These are phyloP conservation scores for Phaeotremella skinneri DNA, from an alignment of 768 basidiomycete species.

Conservation along the genomic window DNA sequence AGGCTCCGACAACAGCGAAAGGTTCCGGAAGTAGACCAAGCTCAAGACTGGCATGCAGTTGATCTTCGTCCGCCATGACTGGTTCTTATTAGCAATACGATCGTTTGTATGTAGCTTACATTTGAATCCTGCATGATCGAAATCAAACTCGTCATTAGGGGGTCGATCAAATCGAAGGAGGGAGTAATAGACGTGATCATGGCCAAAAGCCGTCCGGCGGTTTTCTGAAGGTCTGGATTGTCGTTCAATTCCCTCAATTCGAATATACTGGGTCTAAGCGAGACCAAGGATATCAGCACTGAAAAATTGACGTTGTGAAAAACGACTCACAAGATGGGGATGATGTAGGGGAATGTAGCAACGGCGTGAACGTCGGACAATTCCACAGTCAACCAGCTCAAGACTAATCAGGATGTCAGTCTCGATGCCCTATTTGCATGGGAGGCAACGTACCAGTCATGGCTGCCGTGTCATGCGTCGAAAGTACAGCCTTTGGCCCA, in stretches of 20 bases:
- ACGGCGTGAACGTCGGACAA: constrained; percentile 72
- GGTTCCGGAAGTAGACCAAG: constrained; percentile 86
- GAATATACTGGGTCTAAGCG: constrained; percentile 73
- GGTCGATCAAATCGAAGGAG: constrained; percentile 64
- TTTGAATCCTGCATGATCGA: constrained; percentile 74
- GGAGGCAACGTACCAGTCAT: constrained; percentile 63
- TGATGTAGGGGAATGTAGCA: constrained; percentile 71
- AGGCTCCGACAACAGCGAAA: constrained; percentile 68
- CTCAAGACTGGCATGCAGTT: constrained; percentile 84
- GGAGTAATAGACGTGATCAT: constrained; percentile 78
- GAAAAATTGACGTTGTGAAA: not conserved
- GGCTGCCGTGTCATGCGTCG: constrained; percentile 85
- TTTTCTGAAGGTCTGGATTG: constrained; percentile 70
- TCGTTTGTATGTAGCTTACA: constrained; percentile 54
- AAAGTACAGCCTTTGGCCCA: constrained; percentile 81
- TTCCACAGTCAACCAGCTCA: constrained; percentile 76
- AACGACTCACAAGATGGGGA: constrained; percentile 68
- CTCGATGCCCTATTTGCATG: not conserved
- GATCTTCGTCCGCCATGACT: constrained; percentile 89
- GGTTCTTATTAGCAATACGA: constrained; percentile 10
- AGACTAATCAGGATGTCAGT: constrained; percentile 56
- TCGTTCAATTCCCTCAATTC: constrained; percentile 89
- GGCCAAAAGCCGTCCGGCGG: constrained; percentile 75
- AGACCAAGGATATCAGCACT: constrained; percentile 14
- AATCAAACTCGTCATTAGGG: constrained; percentile 70